A percentile compares a stretch with the other conserved stretches of the same genome.
Conservation (phyloP, 2,329 filamentous ascomycete species). For the Leptographium radiaticola region DNA sequence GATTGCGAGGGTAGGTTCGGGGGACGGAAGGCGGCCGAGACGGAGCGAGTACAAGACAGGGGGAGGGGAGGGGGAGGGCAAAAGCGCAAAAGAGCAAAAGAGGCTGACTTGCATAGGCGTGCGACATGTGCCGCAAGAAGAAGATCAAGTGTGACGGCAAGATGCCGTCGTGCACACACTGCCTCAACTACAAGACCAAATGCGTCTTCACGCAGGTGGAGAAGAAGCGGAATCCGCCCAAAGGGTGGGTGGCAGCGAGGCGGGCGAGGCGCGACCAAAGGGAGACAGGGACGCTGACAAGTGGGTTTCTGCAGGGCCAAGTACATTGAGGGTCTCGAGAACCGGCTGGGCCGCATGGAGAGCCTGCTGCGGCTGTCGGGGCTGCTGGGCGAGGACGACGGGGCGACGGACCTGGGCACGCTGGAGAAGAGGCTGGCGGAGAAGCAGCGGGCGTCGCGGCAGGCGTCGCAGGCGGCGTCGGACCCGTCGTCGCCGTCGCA, state of each 20-base stretch:
- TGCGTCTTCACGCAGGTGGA: constrained; percentile 97
- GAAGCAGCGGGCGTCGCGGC: constrained; percentile 37
- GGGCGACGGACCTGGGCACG: constrained; percentile 74
- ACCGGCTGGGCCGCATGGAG: constrained; percentile 91
- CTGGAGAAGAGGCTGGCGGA: constrained; percentile 62
- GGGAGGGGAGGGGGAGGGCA: background rate
- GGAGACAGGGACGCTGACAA: background rate
- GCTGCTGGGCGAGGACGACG: constrained; percentile 74
- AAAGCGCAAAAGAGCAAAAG: no score
- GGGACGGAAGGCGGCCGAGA: no score
- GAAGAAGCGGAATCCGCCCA: constrained; percentile 95
- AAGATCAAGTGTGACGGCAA: constrained; percentile 98
- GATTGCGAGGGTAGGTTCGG: constrained; percentile 56
- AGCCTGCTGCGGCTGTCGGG: constrained; percentile 77
- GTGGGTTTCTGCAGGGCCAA: constrained; percentile 52
- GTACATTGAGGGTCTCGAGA: constrained; percentile 95
- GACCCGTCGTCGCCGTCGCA: constrained; percentile 39
- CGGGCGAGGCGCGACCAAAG: background rate
- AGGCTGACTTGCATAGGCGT: constrained; percentile 43
- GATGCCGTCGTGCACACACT: constrained; percentile 88
- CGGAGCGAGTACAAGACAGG: constrained; percentile 20
- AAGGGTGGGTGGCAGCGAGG: constrained; percentile 55
- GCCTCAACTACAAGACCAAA: constrained; percentile 94
- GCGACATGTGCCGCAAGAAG: constrained; percentile 92
- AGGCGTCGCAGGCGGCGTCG: constrained; percentile 34